Evolutionary conservation across 495 filamentous ascomycete genomes (phyloP).

Genomic region (Podospora pseudoanserina): DNA sequence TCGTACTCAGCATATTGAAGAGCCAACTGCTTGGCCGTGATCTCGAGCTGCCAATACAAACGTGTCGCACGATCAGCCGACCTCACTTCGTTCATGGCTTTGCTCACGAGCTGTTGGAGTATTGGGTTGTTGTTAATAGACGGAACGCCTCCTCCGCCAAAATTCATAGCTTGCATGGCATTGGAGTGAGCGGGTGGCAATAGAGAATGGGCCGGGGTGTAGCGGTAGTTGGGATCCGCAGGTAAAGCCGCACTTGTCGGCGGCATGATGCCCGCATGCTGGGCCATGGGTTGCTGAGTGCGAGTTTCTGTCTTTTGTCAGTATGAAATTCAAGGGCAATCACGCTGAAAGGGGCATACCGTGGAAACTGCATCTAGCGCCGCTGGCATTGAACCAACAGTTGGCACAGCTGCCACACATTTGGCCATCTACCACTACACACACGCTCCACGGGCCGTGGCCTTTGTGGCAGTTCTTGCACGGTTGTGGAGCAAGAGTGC

Average conservation of each 20-base stretch:
- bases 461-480: slow-evolving; percentile 54
- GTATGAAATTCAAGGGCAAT: not conserved
- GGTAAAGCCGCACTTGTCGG: slow-evolving; percentile 23
- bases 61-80: slow-evolving; percentile 38
- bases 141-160: slow-evolving; percentile 21
- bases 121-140: slow-evolving; percentile 34
- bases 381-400: slow-evolving; percentile 52
- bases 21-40: slow-evolving; percentile 42
- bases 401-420: slow-evolving; percentile 53
- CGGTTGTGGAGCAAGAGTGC: slow-evolving; percentile 38
- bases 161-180: slow-evolving; percentile 16
- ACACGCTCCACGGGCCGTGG: slow-evolving; percentile 47
- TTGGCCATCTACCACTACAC: slow-evolving; percentile 47
- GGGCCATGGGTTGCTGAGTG: slow-evolving; percentile 24
- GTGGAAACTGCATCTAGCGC: slow-evolving; percentile 49
- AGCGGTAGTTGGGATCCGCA: slow-evolving; percentile 25
- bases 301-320: slow-evolving; percentile 24
- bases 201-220: slow-evolving; percentile 20
- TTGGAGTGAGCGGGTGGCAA: slow-evolving; percentile 9
- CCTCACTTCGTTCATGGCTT: slow-evolving; percentile 41
- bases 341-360: slow-evolving; percentile 32
- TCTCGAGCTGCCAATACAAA: slow-evolving; percentile 42
- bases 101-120: slow-evolving; percentile 37
- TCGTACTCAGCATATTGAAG: slow-evolving; percentile 43
- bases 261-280: slow-evolving; percentile 23